Evolutionary conservation across 805 yeast genomes (phyloP), one percentile per base, ranked within the genome.

Genomic region (Candida ascalaphidarum): DNA sequence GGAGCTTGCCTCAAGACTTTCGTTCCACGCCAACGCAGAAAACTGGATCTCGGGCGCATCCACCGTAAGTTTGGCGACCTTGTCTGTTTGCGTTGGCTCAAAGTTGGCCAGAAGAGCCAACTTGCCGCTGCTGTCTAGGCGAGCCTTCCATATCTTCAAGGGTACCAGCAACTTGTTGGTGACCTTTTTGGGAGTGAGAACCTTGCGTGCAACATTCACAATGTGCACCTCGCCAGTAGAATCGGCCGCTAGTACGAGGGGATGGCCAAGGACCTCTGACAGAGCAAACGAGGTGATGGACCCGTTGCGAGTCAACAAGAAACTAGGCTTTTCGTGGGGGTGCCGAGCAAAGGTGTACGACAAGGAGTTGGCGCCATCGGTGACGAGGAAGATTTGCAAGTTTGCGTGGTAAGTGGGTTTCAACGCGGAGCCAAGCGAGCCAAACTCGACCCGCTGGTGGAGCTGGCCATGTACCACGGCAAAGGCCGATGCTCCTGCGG

Each of bases 11-110:
- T 26, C 33, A 3, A 46, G 25, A 27, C 58, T 62, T 31, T 71
- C 78, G 45, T 68, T 70, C 92, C 89, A 81, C 14, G 66, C 65
- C 1, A 71, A 28, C 2, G 68, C 39, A 0, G 74, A 62, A 5
- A 81, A 52, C 11, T 59, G 48, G 2, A 75, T 63, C 10, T 69
- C 67, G 4, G 68, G 61, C 1, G 83, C 76, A 28, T 64, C 64
- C 4, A 68, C 40, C 10, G 57, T 43, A 5, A 38, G 36, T 32
- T 51, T 39, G 14, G 37, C 34, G 32, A 50, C 16, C 37, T 32
- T 39, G 14, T 59, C 66, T 4, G 56, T 42, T 1, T 58, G 40
- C 7, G 52, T 46, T 19, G 47, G 46, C 17, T 43, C 49, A 28
- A 50, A 54, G 38, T 49, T 50, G 15, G 56, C 55, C 9, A 22